Conservation (phyloP, 2,329 filamentous ascomycete species). For the Aspergillus proliferans region DNA sequence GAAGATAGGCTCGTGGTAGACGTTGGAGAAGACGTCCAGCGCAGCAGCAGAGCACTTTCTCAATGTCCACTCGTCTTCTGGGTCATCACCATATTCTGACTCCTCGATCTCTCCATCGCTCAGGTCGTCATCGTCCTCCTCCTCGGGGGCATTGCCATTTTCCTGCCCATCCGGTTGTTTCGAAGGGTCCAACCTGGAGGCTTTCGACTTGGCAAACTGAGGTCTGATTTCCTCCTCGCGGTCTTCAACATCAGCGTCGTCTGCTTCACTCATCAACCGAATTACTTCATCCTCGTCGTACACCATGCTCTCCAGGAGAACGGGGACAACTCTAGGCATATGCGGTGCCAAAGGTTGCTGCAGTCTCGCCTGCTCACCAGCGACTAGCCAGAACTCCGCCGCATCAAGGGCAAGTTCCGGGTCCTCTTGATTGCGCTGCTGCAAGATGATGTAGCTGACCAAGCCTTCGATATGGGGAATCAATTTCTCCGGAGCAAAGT, state of each 20-base stretch:
- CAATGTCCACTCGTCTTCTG: slow-evolving; percentile 90
- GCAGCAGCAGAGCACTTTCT: slow-evolving; percentile 96
- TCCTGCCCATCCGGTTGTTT: slow-evolving; percentile 32
- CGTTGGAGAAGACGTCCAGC: slow-evolving; percentile 84
- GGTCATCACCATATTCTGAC: slow-evolving; percentile 65
- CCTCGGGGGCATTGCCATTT: slow-evolving; percentile 44
- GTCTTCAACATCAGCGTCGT: slow-evolving; percentile 89
- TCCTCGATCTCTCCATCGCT: slow-evolving; percentile 83
- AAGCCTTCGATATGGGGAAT: slow-evolving; percentile 79
- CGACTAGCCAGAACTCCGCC: slow-evolving; percentile 93
- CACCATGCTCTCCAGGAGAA: slow-evolving; percentile 89
- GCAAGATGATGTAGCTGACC: slow-evolving; percentile 85
- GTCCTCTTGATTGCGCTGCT: slow-evolving; percentile 76
- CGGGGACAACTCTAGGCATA: slow-evolving; percentile 78
- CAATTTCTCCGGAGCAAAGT: slow-evolving; percentile 83
- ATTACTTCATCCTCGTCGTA: slow-evolving; percentile 92
- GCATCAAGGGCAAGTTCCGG: slow-evolving; percentile 89
- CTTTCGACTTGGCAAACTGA: slow-evolving; percentile 70
- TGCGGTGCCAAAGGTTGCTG: slow-evolving; percentile 71
- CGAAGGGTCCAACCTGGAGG: slow-evolving; percentile 53
- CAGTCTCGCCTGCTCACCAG: slow-evolving; percentile 78
- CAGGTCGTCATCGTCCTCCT: slow-evolving; percentile 62
- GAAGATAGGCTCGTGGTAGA: slow-evolving; percentile 85
- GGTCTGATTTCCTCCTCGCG: slow-evolving; percentile 86
- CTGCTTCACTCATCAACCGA: slow-evolving; percentile 72